Conservation (phyloP, 1,139 yeast species). For the Zygotorulaspora mrakii region DNA sequence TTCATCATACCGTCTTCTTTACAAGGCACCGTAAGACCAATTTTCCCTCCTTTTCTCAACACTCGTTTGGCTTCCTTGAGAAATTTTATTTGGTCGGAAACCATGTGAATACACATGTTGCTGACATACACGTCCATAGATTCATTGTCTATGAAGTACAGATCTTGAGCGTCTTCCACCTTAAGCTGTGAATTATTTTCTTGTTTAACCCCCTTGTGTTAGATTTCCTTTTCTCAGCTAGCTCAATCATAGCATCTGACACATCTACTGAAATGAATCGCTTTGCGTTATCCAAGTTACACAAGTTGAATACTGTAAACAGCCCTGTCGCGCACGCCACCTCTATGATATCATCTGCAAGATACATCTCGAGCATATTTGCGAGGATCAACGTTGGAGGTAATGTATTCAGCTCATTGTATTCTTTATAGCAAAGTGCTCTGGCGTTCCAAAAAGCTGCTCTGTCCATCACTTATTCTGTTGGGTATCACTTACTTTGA, state of each 20-base stretch:
- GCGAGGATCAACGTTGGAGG: conserved; percentile 4
- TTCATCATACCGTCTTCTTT: conserved; percentile 2
- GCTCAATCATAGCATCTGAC: not conserved
- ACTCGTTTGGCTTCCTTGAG: conserved; percentile 5
- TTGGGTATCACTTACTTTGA: not conserved
- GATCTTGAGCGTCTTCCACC: conserved; percentile 2
- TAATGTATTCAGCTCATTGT: conserved; percentile 1
- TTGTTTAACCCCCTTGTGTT: not conserved
- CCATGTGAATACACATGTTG: conserved; percentile 4
- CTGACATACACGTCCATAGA: conserved; percentile 6
- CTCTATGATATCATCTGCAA: not conserved
- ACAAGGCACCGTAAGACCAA: conserved; percentile 4
- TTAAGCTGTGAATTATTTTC: not conserved
- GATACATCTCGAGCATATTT: conserved; percentile 1
- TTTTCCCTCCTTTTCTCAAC: conserved; percentile 4
- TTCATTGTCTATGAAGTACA: not conserved
- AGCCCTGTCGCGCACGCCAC: conserved; percentile 1
- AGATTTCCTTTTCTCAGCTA: conserved; percentile 1
- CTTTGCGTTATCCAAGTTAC: not conserved
- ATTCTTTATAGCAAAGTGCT: conserved; percentile 3
- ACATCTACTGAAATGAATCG: conserved; percentile 1
- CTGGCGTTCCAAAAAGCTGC: conserved; percentile 3
- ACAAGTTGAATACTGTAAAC: not conserved
- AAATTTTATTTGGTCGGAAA: conserved; percentile 1
- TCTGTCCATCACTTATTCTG: conserved; percentile 6